Evolutionary conservation across 1,139 yeast genomes (phyloP).

Genomic region (Sugiyamaella xylanicola): DNA sequence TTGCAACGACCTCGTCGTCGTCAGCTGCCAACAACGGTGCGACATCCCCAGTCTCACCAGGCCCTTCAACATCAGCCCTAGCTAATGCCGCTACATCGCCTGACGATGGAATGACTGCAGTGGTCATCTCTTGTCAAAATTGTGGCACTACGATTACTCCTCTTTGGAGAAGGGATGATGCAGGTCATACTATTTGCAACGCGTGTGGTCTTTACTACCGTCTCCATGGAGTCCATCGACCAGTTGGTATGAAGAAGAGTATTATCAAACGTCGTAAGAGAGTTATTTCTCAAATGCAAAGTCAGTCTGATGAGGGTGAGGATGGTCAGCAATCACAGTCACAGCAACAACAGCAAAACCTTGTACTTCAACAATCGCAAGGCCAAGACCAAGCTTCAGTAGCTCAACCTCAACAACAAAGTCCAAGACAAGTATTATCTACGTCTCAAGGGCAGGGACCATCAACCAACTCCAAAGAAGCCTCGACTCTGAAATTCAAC

Average conservation of each 20-base stretch:
- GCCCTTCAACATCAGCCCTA: slow-evolving; percentile 1
- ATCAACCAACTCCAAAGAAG: too few species aligned
- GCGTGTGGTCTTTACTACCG: slow-evolving; percentile 84
- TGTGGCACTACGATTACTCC: slow-evolving; percentile 87
- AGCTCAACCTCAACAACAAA: neutral
- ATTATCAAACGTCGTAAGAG: slow-evolving; percentile 77
- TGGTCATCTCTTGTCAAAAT: slow-evolving; percentile 73
- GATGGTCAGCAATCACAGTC: neutral
- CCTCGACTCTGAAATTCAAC: slow-evolving; percentile 10
- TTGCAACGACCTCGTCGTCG: too few species aligned
- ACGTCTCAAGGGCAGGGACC: too few species aligned
- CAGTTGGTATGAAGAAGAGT: slow-evolving; percentile 70
- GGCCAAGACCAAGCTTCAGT: neutral
- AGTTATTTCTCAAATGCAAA: slow-evolving; percentile 21
- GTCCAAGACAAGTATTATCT: neutral
- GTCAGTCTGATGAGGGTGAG: slow-evolving; percentile 6
- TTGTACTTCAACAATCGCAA: too few species aligned
- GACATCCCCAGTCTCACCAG: slow-evolving; percentile 10
- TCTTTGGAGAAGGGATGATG: slow-evolving; percentile 80
- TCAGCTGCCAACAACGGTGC: neutral
- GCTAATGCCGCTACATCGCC: slow-evolving; percentile 14
- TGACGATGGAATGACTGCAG: slow-evolving; percentile 12
- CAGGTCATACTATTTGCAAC: slow-evolving; percentile 81
- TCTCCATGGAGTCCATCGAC: slow-evolving; percentile 77
- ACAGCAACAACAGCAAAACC: slow-evolving; percentile 12